Evolutionary conservation across 2,329 filamentous ascomycete species (phyloP), one percentile per base, ranked within the genome.

Genomic region (Pestalotiopsis sp.): DNA sequence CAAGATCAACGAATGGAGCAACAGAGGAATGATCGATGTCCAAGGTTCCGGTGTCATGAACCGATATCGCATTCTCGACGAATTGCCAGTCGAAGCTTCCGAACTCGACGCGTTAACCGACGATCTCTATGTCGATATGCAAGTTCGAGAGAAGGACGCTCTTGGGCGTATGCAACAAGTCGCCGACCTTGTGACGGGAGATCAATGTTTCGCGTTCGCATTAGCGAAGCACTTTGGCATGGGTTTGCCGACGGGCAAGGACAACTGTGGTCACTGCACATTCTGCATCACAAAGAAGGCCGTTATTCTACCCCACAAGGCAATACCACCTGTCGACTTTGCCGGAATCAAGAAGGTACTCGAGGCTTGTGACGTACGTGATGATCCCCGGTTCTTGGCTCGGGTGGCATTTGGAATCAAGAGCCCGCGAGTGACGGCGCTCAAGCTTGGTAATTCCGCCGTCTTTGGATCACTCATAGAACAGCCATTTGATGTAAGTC

Each of bases 391-490:
- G 13, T 86, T 90, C 71, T 78, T 91, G 36, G 87, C 89, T 0
- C 82, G 86, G 23, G 78, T 91, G 3, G 89, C 88, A 0, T 91
- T 90, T 74, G 89, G 89, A 0, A 90, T 91, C 73, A 81, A 80
- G 59, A 91, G 87, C 71, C 89, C 89, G 0, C 78, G 88, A 1
- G 82, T 88, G 0, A 81, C 77, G 4, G 76, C 79, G 49, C 74
- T 88, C 66, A 87, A 84, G 73, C 71, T 90, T 39, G 79, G 82
- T 13, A 84, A 79, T 64, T 75, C 75, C 7, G 41, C 69, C 0
- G 80, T 85, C 0, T 90, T 89, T 73, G 84, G 83, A 60, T 87
- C 84, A 3, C 82, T 90, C 79, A 83, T 81, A 31, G 82, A 88
- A 68, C 86, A 88, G 67, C 81, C 86, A 39, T 90, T 89, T 60